Percentiles rank a stretch among this genome's conserved stretches.
These are phyloP conservation scores for Gossypium anomalum DNA, from an alignment of 345 rosid species.

Conservation along the genomic window DNA sequence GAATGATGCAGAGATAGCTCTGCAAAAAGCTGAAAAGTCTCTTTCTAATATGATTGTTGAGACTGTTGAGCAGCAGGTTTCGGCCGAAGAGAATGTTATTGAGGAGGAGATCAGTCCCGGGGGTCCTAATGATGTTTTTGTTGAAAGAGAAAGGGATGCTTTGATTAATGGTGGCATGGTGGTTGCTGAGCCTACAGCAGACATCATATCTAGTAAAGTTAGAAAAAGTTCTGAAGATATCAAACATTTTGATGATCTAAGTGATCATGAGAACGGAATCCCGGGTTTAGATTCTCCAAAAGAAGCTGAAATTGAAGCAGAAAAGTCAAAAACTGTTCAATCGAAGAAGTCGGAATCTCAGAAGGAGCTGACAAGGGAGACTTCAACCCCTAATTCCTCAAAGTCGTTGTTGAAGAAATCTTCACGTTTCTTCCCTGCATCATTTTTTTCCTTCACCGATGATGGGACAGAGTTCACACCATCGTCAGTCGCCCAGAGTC, in stretches of 20 bases:
- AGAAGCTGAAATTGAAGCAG: neutral
- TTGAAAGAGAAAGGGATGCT: conserved; percentile 4
- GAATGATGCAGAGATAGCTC: neutral
- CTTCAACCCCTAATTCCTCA: neutral
- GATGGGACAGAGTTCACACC: conserved; percentile 4
- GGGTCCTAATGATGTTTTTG: conserved; percentile 3
- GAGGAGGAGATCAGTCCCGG: neutral
- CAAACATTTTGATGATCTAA: neutral
- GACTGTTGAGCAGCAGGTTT: neutral
- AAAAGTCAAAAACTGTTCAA: neutral
- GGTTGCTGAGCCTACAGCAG: neutral
- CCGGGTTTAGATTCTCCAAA: neutral
- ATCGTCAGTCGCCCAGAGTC: neutral
- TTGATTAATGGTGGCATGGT: neutral
- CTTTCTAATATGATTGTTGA: neutral
- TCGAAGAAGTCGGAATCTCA: neutral
- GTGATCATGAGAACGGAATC: neutral
- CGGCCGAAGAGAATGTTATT: neutral
- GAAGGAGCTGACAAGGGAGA: conserved; percentile 3
- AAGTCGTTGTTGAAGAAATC: conserved; percentile 2
- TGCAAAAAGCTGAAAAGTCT: neutral
- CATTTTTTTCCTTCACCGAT: neutral
- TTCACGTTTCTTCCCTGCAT: conserved; percentile 6
- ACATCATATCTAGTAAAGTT: neutral
- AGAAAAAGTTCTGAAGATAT: neutral